phyloP scores from a whole-genome alignment of 805 yeast genomes.

The Hermanozyma aechmeae region DNA sequence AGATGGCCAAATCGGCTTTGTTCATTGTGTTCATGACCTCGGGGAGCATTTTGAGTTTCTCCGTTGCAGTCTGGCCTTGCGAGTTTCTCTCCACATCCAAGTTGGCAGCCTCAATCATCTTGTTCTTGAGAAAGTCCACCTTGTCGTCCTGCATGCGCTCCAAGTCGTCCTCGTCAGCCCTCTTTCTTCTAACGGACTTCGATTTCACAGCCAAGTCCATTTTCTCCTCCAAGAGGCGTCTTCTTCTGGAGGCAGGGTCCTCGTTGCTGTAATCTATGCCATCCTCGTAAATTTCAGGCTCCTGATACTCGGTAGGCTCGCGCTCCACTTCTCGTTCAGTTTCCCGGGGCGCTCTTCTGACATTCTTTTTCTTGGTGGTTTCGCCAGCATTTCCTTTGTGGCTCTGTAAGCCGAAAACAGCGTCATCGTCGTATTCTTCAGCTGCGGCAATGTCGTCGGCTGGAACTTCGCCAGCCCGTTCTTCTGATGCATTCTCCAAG shows the following conservation, averaged over 20 bases:
- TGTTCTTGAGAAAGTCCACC: constrained; percentile 70
- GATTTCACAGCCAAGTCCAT: constrained; percentile 70
- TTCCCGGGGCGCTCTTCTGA: constrained; percentile 9
- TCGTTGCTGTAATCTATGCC: constrained; percentile 15
- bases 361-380: constrained; percentile 18
- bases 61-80: constrained; percentile 60
- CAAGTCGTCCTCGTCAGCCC: constrained; percentile 83
- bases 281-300: constrained; percentile 3
- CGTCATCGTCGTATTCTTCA: constrained; percentile 7
- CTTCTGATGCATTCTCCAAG: constrained; percentile 1
- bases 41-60: constrained; percentile 70
- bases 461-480: constrained; percentile 1
- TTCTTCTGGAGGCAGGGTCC: constrained; percentile 37
- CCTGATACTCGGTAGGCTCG: constrained; percentile 4
- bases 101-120: constrained; percentile 84
- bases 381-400: too few relatives aligned
- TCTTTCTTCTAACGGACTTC: constrained; percentile 49
- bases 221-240: constrained; percentile 72
- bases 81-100: constrained; percentile 54
- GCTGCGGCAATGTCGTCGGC: constrained; percentile 2
- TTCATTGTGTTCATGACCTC: constrained; percentile 69
- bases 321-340: constrained; percentile 4
- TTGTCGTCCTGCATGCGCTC: constrained; percentile 93
- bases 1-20: constrained; percentile 80
- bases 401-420: constrained; percentile 7